Evolutionary conservation across 306 rosid species (phyloP).

Genomic region (Vigna unguiculata): DNA sequence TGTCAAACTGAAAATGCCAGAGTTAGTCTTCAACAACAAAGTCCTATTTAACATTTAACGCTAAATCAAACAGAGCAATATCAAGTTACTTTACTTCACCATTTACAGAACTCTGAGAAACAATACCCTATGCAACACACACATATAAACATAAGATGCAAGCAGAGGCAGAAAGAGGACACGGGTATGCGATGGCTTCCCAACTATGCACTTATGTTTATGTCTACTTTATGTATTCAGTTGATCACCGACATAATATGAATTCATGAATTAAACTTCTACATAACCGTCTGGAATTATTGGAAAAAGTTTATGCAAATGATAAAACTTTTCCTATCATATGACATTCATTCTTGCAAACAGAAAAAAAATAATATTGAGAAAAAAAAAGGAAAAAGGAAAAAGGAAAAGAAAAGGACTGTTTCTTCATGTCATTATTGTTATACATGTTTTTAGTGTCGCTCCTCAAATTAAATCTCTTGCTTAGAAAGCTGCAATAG

Average conservation of each 20-base stretch:
- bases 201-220: neutral
- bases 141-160: too few species aligned
- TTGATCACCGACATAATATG: neutral
- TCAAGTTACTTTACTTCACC: too few species aligned
- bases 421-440: neutral
- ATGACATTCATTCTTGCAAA: neutral
- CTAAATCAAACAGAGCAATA: constrained; percentile 9
- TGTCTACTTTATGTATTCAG: constrained; percentile 3
- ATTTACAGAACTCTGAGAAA: too few species aligned
- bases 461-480: neutral
- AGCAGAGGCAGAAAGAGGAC: too few species aligned
- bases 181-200: neutral
- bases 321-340: neutral
- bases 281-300: neutral
- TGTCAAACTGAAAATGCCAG: constrained; percentile 73
- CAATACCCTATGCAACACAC: too few species aligned
- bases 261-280: neutral
- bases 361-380: neutral
- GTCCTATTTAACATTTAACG: constrained; percentile 3
- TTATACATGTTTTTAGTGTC: neutral
- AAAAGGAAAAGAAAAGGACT: neutral
- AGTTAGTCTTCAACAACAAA: constrained; percentile 26
- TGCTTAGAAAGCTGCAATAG: neutral
- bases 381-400: neutral
- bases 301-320: neutral